A percentile compares a stretch with the other conserved stretches of the same genome.
These are phyloP conservation scores for Exophiala oligosperma DNA, from an alignment of 2,329 filamentous ascomycete species.

Conservation along the genomic window DNA sequence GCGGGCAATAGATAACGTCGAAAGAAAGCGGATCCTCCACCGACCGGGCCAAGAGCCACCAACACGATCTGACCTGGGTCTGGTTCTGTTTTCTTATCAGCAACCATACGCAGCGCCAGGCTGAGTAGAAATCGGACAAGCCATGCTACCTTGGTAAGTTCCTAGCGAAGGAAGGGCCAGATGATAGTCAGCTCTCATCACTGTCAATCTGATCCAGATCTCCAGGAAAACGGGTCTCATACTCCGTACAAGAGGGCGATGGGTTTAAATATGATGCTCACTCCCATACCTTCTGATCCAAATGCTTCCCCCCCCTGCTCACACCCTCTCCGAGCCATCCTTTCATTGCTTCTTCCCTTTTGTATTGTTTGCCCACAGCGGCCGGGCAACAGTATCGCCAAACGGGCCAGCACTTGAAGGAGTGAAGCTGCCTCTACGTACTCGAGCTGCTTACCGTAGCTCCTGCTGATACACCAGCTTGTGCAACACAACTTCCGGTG, in stretches of 20 bases:
- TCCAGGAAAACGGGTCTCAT: not conserved
- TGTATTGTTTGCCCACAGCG: not conserved
- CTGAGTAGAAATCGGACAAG: not conserved
- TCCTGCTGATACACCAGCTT: too few relatives aligned
- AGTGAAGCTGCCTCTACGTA: too few relatives aligned
- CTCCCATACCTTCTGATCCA: not conserved
- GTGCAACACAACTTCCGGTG: not conserved
- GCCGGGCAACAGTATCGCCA: not conserved
- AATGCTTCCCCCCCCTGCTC: too few relatives aligned
- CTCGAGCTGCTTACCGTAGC: too few relatives aligned
- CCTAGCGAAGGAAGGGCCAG: not conserved
- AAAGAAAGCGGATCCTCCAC: not conserved
- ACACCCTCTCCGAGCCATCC: not conserved
- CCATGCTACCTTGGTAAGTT: not conserved
- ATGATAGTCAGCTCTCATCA: not conserved
- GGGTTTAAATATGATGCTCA: not conserved
- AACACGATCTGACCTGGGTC: not conserved
- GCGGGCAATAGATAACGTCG: not conserved
- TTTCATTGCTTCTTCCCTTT: not conserved
- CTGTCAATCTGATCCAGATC: not conserved
- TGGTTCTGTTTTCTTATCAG: not conserved
- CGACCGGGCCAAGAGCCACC: constrained; percentile 1
- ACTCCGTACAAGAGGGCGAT: too few relatives aligned
- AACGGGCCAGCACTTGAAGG: too few relatives aligned
- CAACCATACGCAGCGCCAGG: not conserved